Evolutionary conservation across 257 asterid genomes (phyloP).

Genomic region (Jacaranda mimosifolia): DNA sequence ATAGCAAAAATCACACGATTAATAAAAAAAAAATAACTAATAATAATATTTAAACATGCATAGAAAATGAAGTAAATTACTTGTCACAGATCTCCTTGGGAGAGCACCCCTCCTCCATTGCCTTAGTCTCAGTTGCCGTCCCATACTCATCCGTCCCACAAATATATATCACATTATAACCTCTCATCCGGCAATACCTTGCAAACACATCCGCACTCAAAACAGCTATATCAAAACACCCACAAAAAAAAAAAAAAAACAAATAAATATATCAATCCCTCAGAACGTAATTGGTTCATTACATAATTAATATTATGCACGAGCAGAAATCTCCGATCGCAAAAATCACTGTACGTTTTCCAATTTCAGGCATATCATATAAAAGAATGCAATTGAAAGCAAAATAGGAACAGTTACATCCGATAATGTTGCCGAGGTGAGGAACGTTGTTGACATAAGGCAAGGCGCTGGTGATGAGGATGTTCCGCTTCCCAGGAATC

Average conservation of each 20-base stretch:
- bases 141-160: constrained; percentile 99
- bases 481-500: constrained; percentile 76
- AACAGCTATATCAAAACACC: constrained; percentile 63
- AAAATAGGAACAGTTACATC: constrained; percentile 57
- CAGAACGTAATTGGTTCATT: no score
- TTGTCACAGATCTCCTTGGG: constrained; percentile 95
- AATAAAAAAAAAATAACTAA: no score
- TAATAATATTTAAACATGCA: not conserved
- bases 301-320: no score
- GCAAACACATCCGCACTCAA: constrained; percentile 98
- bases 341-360: not conserved
- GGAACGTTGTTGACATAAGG: constrained; percentile 97
- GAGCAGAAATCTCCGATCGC: not conserved
- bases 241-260: not conserved
- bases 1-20: no score
- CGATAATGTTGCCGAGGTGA: constrained; percentile 96
- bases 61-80: constrained; percentile 46
- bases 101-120: constrained; percentile 88
- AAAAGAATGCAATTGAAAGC: not conserved
- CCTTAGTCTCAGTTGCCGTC: constrained; percentile 97
- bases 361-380: constrained; percentile 20
- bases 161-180: constrained; percentile 75
- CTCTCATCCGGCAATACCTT: constrained; percentile 86
- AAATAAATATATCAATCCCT: no score
- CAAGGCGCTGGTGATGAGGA: constrained; percentile 91